A percentile compares a stretch with the other conserved stretches of the same genome.
phyloP scores from a whole-genome alignment of 371 early-diverging fungal genomes.

The Mortierella sp. region DNA sequence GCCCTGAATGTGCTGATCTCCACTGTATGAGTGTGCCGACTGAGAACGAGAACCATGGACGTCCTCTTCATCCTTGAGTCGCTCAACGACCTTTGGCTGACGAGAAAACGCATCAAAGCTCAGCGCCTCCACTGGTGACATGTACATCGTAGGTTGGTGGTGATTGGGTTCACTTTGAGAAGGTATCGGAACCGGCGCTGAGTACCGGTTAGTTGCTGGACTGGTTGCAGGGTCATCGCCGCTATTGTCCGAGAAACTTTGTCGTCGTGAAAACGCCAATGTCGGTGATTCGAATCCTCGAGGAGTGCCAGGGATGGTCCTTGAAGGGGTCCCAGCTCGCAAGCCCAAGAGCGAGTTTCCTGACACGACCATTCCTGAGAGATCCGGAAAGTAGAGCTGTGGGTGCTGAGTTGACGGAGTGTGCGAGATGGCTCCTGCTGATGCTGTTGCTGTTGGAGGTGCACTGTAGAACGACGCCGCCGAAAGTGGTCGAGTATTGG shows the following conservation, averaged over 20 bases:
- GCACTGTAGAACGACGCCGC: conserved; percentile 45
- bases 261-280: conserved; percentile 36
- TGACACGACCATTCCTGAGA: conserved; percentile 42
- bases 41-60: neutral
- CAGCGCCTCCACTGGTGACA: conserved; percentile 43
- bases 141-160: conserved; percentile 13
- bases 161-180: conserved; percentile 11
- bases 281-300: conserved; percentile 55
- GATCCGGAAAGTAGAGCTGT: conserved; percentile 39
- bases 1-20: too few relatives aligned
- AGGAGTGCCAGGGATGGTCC: conserved; percentile 47
- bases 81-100: conserved; percentile 28
- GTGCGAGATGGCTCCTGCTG: neutral
- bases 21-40: conserved; percentile 10
- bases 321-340: conserved; percentile 41
- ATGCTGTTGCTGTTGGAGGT: conserved; percentile 26
- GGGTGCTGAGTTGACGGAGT: conserved; percentile 13
- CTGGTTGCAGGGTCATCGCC: conserved; percentile 3
- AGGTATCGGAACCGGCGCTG: neutral
- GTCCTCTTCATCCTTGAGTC: conserved; percentile 3
- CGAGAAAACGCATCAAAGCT: conserved; percentile 40
- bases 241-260: conserved; percentile 44
- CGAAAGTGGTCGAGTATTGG: conserved; percentile 30
- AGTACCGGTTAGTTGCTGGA: neutral
- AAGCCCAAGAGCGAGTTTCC: conserved; percentile 46